These are phyloP conservation scores for Anacardium occidentale DNA, from an alignment of 345 rosid genomes.

Conservation along the genomic window DNA sequence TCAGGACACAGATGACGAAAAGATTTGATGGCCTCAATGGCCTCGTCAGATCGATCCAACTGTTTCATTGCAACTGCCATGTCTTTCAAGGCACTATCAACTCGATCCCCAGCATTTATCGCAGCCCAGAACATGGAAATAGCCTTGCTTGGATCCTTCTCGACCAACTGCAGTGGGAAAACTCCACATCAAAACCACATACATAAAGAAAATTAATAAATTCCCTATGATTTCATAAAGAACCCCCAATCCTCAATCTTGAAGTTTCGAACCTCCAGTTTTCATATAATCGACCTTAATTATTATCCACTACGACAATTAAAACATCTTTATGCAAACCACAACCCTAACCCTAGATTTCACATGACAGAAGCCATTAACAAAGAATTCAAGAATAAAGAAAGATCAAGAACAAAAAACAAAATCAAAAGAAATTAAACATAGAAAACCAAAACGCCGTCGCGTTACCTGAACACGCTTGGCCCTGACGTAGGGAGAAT, in stretches of 20 bases:
- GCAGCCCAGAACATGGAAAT: conserved; percentile 77
- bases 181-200: conserved; percentile 2
- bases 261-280: too few species aligned
- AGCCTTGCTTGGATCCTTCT: conserved; percentile 57
- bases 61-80: conserved; percentile 79
- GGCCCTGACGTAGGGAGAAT: conserved; percentile 80
- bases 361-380: too few species aligned
- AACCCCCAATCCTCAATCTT: neutral
- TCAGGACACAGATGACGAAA: conserved; percentile 59
- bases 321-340: too few species aligned
- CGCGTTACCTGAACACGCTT: conserved; percentile 58
- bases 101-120: conserved; percentile 67
- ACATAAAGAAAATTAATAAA: too few species aligned
- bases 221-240: neutral
- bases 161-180: conserved; percentile 41
- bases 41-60: conserved; percentile 62
- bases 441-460: too few species aligned
- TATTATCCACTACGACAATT: too few species aligned
- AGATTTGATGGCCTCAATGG: conserved; percentile 69
- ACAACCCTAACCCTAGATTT: too few species aligned
- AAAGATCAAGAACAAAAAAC: neutral
- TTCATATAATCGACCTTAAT: too few species aligned
- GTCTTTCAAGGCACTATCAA: conserved; percentile 72
- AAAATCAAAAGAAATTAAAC: conserved; percentile 3
- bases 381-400: conserved; percentile 1